Conservation (phyloP, 139 green algal species). For the Coelastrella sp. region DNA sequence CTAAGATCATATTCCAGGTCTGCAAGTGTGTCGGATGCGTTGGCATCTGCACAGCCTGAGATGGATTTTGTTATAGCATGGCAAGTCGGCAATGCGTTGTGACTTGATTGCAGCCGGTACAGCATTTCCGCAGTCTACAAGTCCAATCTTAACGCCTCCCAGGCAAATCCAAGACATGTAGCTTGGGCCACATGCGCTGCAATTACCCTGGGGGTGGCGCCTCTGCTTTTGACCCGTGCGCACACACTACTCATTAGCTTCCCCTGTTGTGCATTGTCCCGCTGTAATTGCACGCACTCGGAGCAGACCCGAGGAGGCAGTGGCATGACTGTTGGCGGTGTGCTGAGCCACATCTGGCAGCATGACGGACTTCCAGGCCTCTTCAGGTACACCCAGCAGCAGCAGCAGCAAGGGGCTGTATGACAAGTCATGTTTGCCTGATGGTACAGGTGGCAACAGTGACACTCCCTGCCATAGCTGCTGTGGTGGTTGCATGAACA, state of each 20-base stretch:
- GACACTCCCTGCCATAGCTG: not conserved
- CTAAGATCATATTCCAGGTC: slow-evolving; percentile 92
- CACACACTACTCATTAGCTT: too few species aligned
- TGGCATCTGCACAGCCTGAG: not conserved
- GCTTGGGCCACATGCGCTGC: too few species aligned
- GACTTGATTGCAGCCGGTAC: too few species aligned
- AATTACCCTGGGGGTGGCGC: not conserved
- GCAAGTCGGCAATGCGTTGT: too few species aligned
- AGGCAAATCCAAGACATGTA: too few species aligned
- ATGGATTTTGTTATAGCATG: too few species aligned
- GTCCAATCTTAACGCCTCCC: too few species aligned
- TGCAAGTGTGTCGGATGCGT: not conserved
- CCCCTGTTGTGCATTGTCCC: not conserved
- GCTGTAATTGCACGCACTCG: not conserved
- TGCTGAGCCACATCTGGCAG: slow-evolving; percentile 66
- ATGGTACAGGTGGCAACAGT: too few species aligned
- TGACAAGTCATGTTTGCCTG: too few species aligned
- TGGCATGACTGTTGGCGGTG: slow-evolving; percentile 56
- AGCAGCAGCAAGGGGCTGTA: not conserved
- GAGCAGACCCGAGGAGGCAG: slow-evolving; percentile 67
- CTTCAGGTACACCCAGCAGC: slow-evolving; percentile 69
- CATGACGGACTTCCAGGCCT: slow-evolving; percentile 81
- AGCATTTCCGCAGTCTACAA: too few species aligned
- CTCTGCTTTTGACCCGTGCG: too few species aligned
- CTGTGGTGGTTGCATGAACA: not conserved